A percentile compares a stretch with the other conserved stretches of the same genome.
These are phyloP conservation scores for Choiromyces venosus DNA, from an alignment of 495 filamentous ascomycete species.

Conservation along the genomic window DNA sequence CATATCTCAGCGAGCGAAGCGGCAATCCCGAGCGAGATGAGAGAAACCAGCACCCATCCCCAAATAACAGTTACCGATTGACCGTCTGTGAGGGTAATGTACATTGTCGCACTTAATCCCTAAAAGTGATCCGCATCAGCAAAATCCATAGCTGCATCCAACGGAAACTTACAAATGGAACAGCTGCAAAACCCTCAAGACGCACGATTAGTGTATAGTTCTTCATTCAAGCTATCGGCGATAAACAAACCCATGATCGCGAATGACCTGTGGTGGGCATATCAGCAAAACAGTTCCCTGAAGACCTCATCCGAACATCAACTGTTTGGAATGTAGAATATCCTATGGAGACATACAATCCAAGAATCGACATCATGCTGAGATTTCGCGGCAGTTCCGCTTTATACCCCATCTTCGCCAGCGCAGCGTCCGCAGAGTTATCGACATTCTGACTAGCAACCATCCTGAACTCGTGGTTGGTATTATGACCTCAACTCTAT, in stretches of 20 bases:
- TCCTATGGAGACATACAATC: conserved; percentile 48
- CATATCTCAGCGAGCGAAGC: conserved; percentile 49
- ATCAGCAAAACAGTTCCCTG: conserved; percentile 9
- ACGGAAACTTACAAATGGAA: conserved; percentile 37
- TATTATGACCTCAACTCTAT: not conserved
- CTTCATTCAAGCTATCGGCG: not conserved
- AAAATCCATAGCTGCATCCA: conserved; percentile 23
- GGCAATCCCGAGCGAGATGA: conserved; percentile 46
- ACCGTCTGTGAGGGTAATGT: conserved; percentile 60
- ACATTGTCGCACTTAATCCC: conserved; percentile 55
- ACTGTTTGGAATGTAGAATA: not conserved
- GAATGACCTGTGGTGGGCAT: conserved; percentile 33
- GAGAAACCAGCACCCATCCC: conserved; percentile 48
- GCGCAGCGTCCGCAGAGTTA: conserved; percentile 47
- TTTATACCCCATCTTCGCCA: conserved; percentile 63
- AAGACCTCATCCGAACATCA: not conserved
- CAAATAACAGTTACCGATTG: conserved; percentile 52
- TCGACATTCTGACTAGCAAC: not conserved
- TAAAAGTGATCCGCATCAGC: conserved; percentile 5
- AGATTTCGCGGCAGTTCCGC: conserved; percentile 58
- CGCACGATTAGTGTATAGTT: not conserved
- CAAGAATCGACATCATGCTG: conserved; percentile 62
- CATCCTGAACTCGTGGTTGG: not conserved
- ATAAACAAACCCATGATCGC: conserved; percentile 42
- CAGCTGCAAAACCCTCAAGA: conserved; percentile 12